Base-by-base conservation (phyloP, 345 rosid genomes). In the Pistacia integerrima region DNA sequence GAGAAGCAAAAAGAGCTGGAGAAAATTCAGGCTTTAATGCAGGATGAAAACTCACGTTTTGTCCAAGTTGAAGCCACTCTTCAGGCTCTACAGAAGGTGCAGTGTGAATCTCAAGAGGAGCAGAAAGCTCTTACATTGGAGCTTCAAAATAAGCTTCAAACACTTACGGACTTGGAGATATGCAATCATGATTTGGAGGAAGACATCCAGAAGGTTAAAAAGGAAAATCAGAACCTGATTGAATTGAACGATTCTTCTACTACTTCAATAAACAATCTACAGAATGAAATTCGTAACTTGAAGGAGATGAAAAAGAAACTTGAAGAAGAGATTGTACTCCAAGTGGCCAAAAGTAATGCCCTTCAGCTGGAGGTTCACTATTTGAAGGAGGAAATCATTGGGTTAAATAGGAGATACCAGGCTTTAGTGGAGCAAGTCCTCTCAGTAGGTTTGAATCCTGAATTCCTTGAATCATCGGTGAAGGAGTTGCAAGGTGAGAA, bases 301-400 rank as follows among this genome's bases (percentile, higher is more conserved):
- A 92, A 78, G 82, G 90, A 86, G 81, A 74, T 87, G 74, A 93
- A 93, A 85, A 89, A 75, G 74, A 86, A 85, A 69, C 97, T 96
- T 58, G 98, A 90, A 84, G 79, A 82, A 79, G 93, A 93, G 74
- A 90, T 92, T 25, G 78, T 84, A 22, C 81, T 78, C 55, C 97
- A 90, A 51, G 79, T 82, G 52, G 84, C 78, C 75, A 83, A 83
- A 80, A 88, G 89, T 81, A 82, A 83, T 79, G 84, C 83, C 67
- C 89, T 90, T 63, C 95, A 91, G 85, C 92, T 88, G 81, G 95
- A 93, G 85, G 88, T 89, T 66, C n/a, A 64, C 73, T 85, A 85
- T 76, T 81, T 96, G 81, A 87, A 90, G 85, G 97, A 91, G 81
- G 97, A 91, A 76, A 84, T 92, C 14, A 70, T 83, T 69, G 85